Evolutionary conservation across 1,284 basidiomycete genomes (phyloP).

Genomic region (Laetiporus sulphureus): DNA sequence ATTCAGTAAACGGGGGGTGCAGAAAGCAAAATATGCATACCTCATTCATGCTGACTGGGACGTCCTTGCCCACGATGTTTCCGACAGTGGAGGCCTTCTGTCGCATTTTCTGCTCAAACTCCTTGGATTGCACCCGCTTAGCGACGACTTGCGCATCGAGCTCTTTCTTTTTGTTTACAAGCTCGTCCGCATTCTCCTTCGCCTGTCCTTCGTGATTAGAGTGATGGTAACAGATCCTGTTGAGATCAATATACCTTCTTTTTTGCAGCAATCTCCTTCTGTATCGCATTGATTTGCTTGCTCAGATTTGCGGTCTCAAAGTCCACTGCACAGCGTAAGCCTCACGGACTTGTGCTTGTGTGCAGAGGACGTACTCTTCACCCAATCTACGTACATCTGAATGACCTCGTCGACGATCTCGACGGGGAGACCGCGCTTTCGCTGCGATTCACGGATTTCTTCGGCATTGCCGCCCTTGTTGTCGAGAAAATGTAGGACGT

Average conservation of each 20-base stretch:
- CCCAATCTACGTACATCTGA: slow-evolving; percentile 89
- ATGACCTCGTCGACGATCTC: slow-evolving; percentile 94
- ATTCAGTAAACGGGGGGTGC: neutral
- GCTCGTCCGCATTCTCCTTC: slow-evolving; percentile 86
- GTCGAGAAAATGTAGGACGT: slow-evolving; percentile 74
- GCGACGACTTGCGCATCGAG: slow-evolving; percentile 77
- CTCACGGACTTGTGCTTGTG: neutral
- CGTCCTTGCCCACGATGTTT: slow-evolving; percentile 87
- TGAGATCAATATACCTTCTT: slow-evolving; percentile 62
- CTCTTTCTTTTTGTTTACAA: slow-evolving; percentile 74
- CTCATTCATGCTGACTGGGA: slow-evolving; percentile 86
- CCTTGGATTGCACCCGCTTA: slow-evolving; percentile 70
- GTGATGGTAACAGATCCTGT: too few species aligned
- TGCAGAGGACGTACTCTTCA: slow-evolving; percentile 61
- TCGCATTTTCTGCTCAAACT: slow-evolving; percentile 76
- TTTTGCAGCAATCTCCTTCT: slow-evolving; percentile 92
- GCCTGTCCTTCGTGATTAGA: slow-evolving; percentile 40
- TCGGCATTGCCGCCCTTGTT: slow-evolving; percentile 94
- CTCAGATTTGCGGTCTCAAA: slow-evolving; percentile 76
- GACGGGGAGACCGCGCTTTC: slow-evolving; percentile 83
- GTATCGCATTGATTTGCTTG: slow-evolving; percentile 84
- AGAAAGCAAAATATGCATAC: slow-evolving; percentile 32
- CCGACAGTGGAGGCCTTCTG: slow-evolving; percentile 80
- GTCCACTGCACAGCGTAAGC: slow-evolving; percentile 52
- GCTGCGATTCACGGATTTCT: slow-evolving; percentile 88